Percentiles rank a stretch among this genome's conserved stretches.
phyloP scores from a whole-genome alignment of 192 early-diverging fungal species.

The Podila minutissima region DNA sequence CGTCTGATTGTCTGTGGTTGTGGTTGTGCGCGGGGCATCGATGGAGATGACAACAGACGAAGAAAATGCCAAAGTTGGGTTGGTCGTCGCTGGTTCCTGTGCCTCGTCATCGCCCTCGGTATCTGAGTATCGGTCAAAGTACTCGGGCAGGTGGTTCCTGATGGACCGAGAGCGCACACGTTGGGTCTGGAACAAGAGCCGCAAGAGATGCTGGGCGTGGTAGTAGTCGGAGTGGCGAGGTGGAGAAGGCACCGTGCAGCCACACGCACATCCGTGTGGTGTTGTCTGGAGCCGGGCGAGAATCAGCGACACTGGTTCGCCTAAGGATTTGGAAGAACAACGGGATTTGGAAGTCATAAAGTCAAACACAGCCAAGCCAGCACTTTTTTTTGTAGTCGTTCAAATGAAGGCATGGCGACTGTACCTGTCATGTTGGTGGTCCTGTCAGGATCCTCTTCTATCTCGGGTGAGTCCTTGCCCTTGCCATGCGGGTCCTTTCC shows the following conservation, averaged over 20 bases:
- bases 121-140: conserved; percentile 16
- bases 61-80: neutral
- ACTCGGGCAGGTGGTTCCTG: conserved; percentile 16
- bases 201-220: conserved; percentile 42
- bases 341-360: neutral
- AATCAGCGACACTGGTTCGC: conserved; percentile 36
- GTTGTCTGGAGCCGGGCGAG: conserved; percentile 36
- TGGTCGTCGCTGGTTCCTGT: neutral
- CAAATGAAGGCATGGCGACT: too few species aligned
- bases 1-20: neutral
- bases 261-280: conserved; percentile 33
- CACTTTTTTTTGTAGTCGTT: neutral
- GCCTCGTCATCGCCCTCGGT: neutral
- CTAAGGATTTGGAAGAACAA: neutral
- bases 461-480: neutral
- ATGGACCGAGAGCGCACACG: conserved; percentile 23
- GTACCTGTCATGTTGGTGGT: conserved; percentile 34
- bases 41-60: conserved; percentile 13
- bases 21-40: neutral
- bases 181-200: conserved; percentile 39
- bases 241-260: conserved; percentile 30
- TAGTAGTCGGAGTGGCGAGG: conserved; percentile 41
- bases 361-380: neutral
- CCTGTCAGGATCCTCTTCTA: conserved; percentile 9
- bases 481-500: neutral